These are phyloP conservation scores for Garcia nutans DNA, from an alignment of 345 rosid species.

Conservation along the genomic window DNA sequence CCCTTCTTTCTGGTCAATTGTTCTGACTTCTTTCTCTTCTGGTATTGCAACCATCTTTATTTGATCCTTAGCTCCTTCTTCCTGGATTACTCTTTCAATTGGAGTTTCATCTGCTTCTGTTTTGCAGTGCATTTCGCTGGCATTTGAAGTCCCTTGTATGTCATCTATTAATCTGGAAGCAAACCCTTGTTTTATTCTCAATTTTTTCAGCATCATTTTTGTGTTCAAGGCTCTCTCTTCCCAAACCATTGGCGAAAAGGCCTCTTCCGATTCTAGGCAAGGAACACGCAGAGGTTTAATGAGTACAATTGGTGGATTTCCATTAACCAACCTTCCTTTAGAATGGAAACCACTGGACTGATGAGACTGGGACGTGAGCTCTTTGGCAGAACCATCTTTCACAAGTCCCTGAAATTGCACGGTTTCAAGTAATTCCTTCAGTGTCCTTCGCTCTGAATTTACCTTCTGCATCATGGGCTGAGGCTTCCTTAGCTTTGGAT, in stretches of 20 bases:
- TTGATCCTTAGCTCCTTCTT: conserved; percentile 33
- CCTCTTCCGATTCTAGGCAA: conserved; percentile 27
- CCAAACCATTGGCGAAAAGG: conserved; percentile 15
- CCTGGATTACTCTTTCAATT: conserved; percentile 34
- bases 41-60: conserved; percentile 25
- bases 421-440: conserved; percentile 51
- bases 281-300: conserved; percentile 49
- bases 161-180: conserved; percentile 15
- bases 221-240: conserved; percentile 22
- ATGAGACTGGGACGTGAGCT: conserved; percentile 13
- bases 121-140: conserved; percentile 17
- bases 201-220: conserved; percentile 29
- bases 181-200: conserved; percentile 36
- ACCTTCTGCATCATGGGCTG: conserved; percentile 22
- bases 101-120: conserved; percentile 26
- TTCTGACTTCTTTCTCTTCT: conserved; percentile 42
- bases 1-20: conserved; percentile 30
- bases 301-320: conserved; percentile 53
- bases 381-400: conserved; percentile 31
- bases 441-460: conserved; percentile 29
- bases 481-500: conserved; percentile 39
- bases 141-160: conserved; percentile 23
- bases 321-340: conserved; percentile 27
- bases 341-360: conserved; percentile 21
- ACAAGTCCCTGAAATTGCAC: conserved; percentile 45